Evolutionary conservation across 2,329 filamentous ascomycete species (phyloP), one percentile per base, ranked within the genome.

Genomic region (Colletotrichum sp.): DNA sequence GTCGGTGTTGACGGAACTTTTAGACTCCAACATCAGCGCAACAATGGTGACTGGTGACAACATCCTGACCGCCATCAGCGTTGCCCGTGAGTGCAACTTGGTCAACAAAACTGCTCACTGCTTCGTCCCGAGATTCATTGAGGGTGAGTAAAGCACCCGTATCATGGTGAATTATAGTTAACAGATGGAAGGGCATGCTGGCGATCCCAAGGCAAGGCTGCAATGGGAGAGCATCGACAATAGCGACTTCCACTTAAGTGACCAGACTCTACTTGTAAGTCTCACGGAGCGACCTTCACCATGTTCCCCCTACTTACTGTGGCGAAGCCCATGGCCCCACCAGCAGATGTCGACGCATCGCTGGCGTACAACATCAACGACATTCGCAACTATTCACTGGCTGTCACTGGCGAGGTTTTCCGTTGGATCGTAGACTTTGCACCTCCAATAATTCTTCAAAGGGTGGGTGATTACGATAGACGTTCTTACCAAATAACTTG

Each of bases 1-100:
- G 2, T 90, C 90, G 2, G 94, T 98, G 39, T 92, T 99, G 30
- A 90, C 94, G 72, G 96, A 99, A 85, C 90, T 99, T 4, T 90
- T 92, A 36, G 89, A 93, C 68, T 96, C 98, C 9, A 94, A 94
- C 72, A 98, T 99, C 79, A 92, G 95, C 43, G 94, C 94, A 32
- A 93, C 98, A 68, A 99, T 99, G 97, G 98, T 98, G 77, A 99
- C 97, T 0, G 97, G 97, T 34, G 97, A 99, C 87, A 99, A 99
- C 80, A 99, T 99, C 77, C 87, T 99, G 71, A 99, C 97, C 12
- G 97, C 97, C 26, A 96, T 99, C 81, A 98, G 96, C 80, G 97
- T 99, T 71, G 96, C 96, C 5, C 91, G 96, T 80, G 96, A 99
- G 81, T 98, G 96, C 83, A 91, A 93, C 57, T 88, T 99, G 72